Conservation (phyloP, 192 early-diverging fungal genomes). For the Blastocladiella britannica region DNA sequence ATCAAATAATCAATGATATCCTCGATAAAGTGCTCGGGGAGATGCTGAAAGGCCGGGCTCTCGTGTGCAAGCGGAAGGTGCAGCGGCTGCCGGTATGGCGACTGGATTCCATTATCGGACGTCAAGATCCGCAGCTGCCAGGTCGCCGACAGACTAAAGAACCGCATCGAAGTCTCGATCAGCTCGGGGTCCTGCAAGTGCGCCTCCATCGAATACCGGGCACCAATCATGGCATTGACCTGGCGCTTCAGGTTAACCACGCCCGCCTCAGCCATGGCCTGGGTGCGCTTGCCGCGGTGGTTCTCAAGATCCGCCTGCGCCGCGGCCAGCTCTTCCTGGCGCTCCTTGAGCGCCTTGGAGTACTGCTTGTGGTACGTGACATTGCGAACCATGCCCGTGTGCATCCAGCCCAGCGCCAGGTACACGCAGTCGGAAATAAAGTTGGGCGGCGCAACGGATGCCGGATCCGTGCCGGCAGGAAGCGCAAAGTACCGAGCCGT, state of each 20-base stretch:
- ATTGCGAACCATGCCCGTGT: slow-evolving; percentile 56
- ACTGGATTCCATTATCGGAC: background rate
- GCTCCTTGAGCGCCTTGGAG: slow-evolving; percentile 43
- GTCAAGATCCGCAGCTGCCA: slow-evolving; percentile 49
- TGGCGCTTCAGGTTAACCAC: slow-evolving; percentile 41
- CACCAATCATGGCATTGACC: slow-evolving; percentile 42
- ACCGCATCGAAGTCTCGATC: slow-evolving; percentile 41
- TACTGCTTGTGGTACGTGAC: slow-evolving; percentile 44
- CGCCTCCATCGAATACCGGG: slow-evolving; percentile 50
- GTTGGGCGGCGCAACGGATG: slow-evolving; percentile 19
- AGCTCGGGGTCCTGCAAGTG: slow-evolving; percentile 52
- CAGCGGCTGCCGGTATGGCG: slow-evolving; percentile 8
- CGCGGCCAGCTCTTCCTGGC: slow-evolving; percentile 41
- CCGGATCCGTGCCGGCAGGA: slow-evolving; percentile 6
- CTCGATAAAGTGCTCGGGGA: slow-evolving; percentile 85
- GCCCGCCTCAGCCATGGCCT: slow-evolving; percentile 16
- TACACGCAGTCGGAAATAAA: slow-evolving; percentile 87
- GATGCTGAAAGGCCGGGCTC: background rate
- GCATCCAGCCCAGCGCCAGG: slow-evolving; percentile 49
- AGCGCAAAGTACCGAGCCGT: slow-evolving; percentile 35
- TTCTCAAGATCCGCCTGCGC: slow-evolving; percentile 30
- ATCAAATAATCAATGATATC: slow-evolving; percentile 64
- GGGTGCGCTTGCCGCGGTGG: slow-evolving; percentile 10
- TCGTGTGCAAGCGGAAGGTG: slow-evolving; percentile 23
- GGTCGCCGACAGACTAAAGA: slow-evolving; percentile 76